phyloP scores from a whole-genome alignment of 2,329 filamentous ascomycete genomes.

The Talaromyces atroroseus region DNA sequence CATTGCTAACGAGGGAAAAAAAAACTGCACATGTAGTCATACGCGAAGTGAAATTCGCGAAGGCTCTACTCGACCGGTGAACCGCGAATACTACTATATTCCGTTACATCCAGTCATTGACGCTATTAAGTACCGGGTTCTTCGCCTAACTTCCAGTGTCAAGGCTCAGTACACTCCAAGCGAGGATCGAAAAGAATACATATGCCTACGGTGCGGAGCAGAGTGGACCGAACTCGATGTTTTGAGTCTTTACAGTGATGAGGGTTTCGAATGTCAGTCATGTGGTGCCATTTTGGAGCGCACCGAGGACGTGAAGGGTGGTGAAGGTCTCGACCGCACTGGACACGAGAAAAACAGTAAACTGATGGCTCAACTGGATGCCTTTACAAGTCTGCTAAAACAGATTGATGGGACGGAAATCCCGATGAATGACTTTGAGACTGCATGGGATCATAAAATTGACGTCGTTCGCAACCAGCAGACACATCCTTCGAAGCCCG shows the following conservation, averaged over 20 bases:
- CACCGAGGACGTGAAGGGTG: constrained; percentile 41
- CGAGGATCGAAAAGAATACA: constrained; percentile 85
- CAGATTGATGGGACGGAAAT: constrained; percentile 45
- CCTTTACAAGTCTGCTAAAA: constrained; percentile 43
- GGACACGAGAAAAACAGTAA: constrained; percentile 48
- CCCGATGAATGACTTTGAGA: constrained; percentile 45
- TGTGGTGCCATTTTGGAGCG: constrained; percentile 53
- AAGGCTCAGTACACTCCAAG: constrained; percentile 76
- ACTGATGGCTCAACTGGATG: constrained; percentile 44
- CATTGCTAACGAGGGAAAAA: constrained; percentile 10
- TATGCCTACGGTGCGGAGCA: constrained; percentile 72
- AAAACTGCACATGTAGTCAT: constrained; percentile 44
- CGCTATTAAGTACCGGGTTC: constrained; percentile 90
- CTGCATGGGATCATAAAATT: constrained; percentile 45
- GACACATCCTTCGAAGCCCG: constrained; percentile 37
- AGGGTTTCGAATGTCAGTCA: constrained; percentile 76
- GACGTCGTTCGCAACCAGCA: constrained; percentile 41
- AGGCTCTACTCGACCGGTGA: constrained; percentile 73
- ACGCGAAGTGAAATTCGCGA: constrained; percentile 72
- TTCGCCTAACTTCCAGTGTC: constrained; percentile 80
- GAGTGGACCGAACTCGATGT: constrained; percentile 91
- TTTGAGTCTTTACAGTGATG: constrained; percentile 62
- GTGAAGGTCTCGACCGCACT: constrained; percentile 38
- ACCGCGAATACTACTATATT: constrained; percentile 93
- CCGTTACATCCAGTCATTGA: constrained; percentile 93